A percentile compares a stretch with the other conserved stretches of the same genome.
These are phyloP conservation scores for Scheffersomyces segobiensis DNA, from an alignment of 1,139 yeast species.

Conservation along the genomic window DNA sequence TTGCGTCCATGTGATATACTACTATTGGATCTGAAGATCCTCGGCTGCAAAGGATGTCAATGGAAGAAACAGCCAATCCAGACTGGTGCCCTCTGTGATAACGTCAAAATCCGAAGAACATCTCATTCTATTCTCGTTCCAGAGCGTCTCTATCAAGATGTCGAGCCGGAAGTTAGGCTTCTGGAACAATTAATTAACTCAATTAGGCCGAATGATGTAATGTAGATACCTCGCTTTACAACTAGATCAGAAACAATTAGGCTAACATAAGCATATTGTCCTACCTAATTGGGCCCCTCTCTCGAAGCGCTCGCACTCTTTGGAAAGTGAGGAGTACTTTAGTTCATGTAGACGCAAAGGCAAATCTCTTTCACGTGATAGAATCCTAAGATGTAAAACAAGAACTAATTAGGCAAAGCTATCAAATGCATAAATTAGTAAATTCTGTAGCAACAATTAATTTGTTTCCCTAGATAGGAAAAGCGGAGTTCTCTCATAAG, in stretches of 20 bases:
- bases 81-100: no score
- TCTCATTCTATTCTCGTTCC: no score
- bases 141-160: background rate
- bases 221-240: background rate
- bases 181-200: background rate
- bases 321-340: background rate
- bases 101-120: no score
- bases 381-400: background rate
- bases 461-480: background rate
- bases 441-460: background rate
- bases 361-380: background rate
- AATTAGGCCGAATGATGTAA: background rate
- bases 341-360: background rate
- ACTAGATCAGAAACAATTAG: background rate
- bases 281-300: background rate
- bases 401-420: background rate
- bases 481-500: background rate
- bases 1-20: background rate
- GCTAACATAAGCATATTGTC: background rate
- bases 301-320: background rate
- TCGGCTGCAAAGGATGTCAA: background rate
- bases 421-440: background rate
- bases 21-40: background rate
- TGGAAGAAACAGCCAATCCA: background rate
- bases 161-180: background rate